Conservation (phyloP, 164 flowering plant genomes). For the Liquidambar formosana region DNA sequence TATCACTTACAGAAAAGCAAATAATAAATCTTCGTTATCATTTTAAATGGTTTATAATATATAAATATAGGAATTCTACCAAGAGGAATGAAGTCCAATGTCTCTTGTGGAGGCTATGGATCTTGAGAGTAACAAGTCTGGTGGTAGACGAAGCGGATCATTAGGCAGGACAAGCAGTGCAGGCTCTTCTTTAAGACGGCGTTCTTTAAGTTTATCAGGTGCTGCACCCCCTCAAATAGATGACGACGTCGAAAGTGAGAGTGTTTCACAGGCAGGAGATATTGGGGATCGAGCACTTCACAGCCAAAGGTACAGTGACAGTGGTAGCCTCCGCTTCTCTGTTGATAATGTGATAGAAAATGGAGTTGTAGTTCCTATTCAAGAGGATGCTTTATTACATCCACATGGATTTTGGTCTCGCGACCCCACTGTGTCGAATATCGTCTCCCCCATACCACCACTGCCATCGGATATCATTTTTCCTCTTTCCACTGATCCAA, state of each 20-base stretch:
- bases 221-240: constrained; percentile 15
- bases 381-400: constrained; percentile 23
- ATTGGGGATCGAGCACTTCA: constrained; percentile 64
- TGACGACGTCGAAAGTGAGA: constrained; percentile 50
- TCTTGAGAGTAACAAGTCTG: constrained; percentile 16
- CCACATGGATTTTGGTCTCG: constrained; percentile 18
- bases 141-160: constrained; percentile 24
- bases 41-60: background rate
- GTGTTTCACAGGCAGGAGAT: constrained; percentile 78
- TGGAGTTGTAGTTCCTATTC: constrained; percentile 27
- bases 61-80: background rate
- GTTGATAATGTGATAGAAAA: constrained; percentile 30
- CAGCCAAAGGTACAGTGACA: constrained; percentile 43
- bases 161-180: constrained; percentile 27
- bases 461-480: constrained; percentile 23
- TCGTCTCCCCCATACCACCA: constrained; percentile 12
- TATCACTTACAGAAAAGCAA: background rate
- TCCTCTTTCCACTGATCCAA: constrained; percentile 32
- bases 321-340: constrained; percentile 35
- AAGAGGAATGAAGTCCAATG: background rate
- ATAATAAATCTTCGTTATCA: background rate
- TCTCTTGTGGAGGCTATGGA: constrained; percentile 18
- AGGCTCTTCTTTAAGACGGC: constrained; percentile 41
- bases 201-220: constrained; percentile 31
- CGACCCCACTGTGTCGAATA: constrained; percentile 6